Base-by-base conservation (phyloP, 2,329 filamentous ascomycete species). In the Microdochium trichocladiopsis region DNA sequence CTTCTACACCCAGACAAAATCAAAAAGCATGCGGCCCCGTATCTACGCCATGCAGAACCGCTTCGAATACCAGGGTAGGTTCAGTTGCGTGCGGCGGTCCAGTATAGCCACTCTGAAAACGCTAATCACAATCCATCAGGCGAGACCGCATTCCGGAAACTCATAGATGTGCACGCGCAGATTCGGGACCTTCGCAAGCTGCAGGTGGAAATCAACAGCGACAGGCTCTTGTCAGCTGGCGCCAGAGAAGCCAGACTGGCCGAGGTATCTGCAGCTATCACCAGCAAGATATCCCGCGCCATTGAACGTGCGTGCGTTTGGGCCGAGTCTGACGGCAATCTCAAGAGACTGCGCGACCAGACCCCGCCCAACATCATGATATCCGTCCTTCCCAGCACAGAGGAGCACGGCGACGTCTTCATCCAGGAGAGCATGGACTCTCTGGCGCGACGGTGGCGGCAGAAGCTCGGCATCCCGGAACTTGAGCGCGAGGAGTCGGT, bases 61-160 rank as follows among this genome's bases (percentile, higher is more conserved):
- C 33, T 54, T 58, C 45, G 65, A 66, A 53, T 62, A 59, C 54
- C 55, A 55, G 61, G 65, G 65, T 67, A 58, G 0, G 63, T 59
- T 23, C n/a, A n/a, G n/a, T n/a, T n/a, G n/a, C n/a, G n/a, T n/a
- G n/a, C n/a, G n/a, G n/a, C n/a, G n/a, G n/a, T n/a, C n/a, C n/a
- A n/a, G n/a, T n/a, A n/a, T n/a, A n/a, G n/a, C n/a, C n/a, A n/a
- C n/a, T n/a, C 12, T 8, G 6, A 45, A 18, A 5, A 22, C 6
- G 12, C 5, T 8, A 22, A 4, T 18, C 18, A 22, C 41, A 8
- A 22, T 18, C 18, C 41, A 22, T 2, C 50, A 65, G 61, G 61
- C 43, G 58, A 57, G 14, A 51, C 57, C 16, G 53, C 53, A 25
- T 60, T 66, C 48, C 60, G 63, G 25, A 61, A 54, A 49, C 52